These are phyloP conservation scores for Zea luxurians DNA, from an alignment of 176 grass and related monocot genomes.

Conservation along the genomic window DNA sequence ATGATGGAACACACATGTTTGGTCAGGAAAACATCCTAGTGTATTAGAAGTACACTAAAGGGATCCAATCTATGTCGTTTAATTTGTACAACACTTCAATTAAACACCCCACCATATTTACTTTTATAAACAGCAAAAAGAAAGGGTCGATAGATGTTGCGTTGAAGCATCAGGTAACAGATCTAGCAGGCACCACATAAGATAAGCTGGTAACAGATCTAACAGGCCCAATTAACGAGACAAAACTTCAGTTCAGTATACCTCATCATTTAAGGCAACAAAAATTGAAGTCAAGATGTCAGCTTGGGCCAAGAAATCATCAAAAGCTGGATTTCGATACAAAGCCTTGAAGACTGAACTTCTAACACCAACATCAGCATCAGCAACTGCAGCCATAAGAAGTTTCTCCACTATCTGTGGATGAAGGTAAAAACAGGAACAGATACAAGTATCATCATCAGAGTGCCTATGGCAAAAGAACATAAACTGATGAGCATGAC, in stretches of 20 bases:
- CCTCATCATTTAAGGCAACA: conserved; percentile 97
- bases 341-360: conserved; percentile 82
- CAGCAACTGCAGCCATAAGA: conserved; percentile 90
- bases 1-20: neutral
- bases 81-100: conserved; percentile 4
- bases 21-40: conserved; percentile 14
- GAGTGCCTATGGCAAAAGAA: neutral
- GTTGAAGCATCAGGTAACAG: conserved; percentile 10
- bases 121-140: conserved; percentile 4
- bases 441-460: conserved; percentile 27
- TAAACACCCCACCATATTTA: conserved; percentile 12
- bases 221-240: conserved; percentile 11
- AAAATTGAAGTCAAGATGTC: conserved; percentile 98
- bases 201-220: conserved; percentile 17
- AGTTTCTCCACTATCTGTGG: conserved; percentile 94
- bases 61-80: neutral
- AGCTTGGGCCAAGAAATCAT: conserved; percentile 93
- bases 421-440: conserved; percentile 31
- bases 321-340: conserved; percentile 64
- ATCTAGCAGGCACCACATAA: conserved; percentile 13
- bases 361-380: conserved; percentile 88
- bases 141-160: conserved; percentile 1
- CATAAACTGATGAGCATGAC: neutral
- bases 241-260: conserved; percentile 39
- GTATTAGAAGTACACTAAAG: neutral